A percentile compares a stretch with the other conserved stretches of the same genome.
Conservation (phyloP, 805 yeast species). For the Starmerella floricola region DNA sequence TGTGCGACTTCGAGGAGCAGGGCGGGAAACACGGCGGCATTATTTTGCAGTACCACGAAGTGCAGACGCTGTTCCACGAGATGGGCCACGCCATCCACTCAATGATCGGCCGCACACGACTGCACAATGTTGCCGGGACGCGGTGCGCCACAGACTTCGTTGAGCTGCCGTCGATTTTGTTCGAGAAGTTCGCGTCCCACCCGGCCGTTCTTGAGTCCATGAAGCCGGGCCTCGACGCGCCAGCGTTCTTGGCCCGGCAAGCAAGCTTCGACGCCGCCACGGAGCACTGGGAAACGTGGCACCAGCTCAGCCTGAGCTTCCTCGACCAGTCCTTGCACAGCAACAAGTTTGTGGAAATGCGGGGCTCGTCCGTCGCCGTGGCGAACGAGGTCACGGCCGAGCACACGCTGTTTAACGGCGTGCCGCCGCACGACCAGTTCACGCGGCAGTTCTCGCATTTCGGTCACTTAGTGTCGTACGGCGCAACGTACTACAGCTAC, state of each 20-base stretch:
- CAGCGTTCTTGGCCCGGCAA: slow-evolving; percentile 10
- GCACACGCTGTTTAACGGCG: slow-evolving; percentile 52
- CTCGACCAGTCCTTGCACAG: slow-evolving; percentile 73
- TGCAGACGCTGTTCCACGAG: slow-evolving; percentile 91
- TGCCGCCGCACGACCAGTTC: slow-evolving; percentile 25
- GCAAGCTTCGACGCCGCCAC: slow-evolving; percentile 20
- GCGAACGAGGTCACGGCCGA: slow-evolving; percentile 56
- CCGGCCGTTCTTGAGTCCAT: slow-evolving; percentile 50
- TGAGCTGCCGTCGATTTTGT: slow-evolving; percentile 88
- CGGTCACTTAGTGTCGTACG: slow-evolving; percentile 86
- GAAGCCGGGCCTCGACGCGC: slow-evolving; percentile 13
- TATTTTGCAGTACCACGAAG: slow-evolving; percentile 58
- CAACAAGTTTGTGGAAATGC: slow-evolving; percentile 13
- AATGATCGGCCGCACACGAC: slow-evolving; percentile 80
- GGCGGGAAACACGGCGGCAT: slow-evolving; percentile 12
- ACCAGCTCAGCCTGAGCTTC: slow-evolving; percentile 82
- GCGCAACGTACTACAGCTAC: slow-evolving; percentile 87
- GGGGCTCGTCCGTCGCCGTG: slow-evolving; percentile 26
- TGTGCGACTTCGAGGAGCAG: slow-evolving; percentile 57
- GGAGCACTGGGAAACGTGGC: slow-evolving; percentile 63
- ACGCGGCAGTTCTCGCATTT: slow-evolving; percentile 90
- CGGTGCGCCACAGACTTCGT: slow-evolving; percentile 94
- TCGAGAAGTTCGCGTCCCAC: slow-evolving; percentile 86
- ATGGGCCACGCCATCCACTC: slow-evolving; percentile 99
- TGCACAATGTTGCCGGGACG: slow-evolving; percentile 90